Evolutionary conservation across 441 rosid genomes (phyloP), one percentile per base, ranked within the genome.

Genomic region (Syzygium malaccense): DNA sequence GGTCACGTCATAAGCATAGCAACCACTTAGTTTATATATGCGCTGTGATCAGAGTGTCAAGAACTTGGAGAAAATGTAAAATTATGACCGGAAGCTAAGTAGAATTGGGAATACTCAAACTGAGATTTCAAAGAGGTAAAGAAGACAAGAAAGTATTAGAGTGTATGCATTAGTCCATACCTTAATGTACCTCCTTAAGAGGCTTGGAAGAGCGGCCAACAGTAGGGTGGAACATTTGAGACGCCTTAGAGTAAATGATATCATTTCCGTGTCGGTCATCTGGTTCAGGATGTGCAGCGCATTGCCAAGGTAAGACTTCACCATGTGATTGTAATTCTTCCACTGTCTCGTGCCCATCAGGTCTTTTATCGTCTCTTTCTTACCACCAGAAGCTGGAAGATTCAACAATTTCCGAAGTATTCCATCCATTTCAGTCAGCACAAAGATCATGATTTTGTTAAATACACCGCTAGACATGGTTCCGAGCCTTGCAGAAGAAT

Each of bases 221-320:
- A 97, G 93, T 58, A 95, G 84, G 13, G 98, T 90, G 7, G 99
- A 98, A 92, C 91, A 95, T 90, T 95, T 95, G 75, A 97, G 93
- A 48, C 98, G 96, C 28, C 98, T 92, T 85, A 98, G 90, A 89
- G 99, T 95, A 91, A 94, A 98, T 17, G 99, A 87, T 92, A 98
- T 93, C 99, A 98, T 98, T 86, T 95, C 96, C 11, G 93, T 78
- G 88, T 98, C 99, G 0, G 99, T 98, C 99, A 98, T 98, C 92
- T 97, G 99, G 89, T 98, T 97, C 90, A 98, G 89, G 87, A 98
- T 96, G 78, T 97, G 98, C 71, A 98, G 91, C 2, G 99, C 94
- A 91, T 98, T 98, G 87, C 98, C 99, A 41, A 98, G 96, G 90
- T 98, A 98, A 6, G 99, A 97, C 93, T 95, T 97, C 45, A 95